phyloP scores from a whole-genome alignment of 148 eudicot species.

The Nyssa sinensis region DNA sequence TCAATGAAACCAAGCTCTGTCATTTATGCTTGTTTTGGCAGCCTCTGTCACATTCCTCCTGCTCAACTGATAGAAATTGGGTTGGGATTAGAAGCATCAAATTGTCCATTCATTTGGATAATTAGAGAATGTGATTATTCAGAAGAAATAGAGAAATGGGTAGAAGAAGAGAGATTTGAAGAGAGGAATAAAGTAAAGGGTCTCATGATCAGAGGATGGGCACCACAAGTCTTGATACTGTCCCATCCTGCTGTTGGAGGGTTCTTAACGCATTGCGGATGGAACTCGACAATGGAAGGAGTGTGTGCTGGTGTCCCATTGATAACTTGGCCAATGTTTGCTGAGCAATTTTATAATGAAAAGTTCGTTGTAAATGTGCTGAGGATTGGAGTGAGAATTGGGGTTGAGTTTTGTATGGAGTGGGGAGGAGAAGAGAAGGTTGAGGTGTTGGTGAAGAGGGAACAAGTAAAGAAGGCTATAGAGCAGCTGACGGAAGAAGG shows the following conservation, averaged over 20 bases:
- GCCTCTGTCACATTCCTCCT: conserved; percentile 18
- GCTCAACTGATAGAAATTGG: conserved; percentile 27
- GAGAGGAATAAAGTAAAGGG: conserved; percentile 23
- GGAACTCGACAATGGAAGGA: conserved; percentile 38
- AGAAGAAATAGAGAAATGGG: conserved; percentile 18
- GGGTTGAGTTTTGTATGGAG: conserved; percentile 21
- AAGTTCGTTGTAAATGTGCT: conserved; percentile 30
- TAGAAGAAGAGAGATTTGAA: conserved; percentile 22
- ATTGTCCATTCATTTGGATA: conserved; percentile 27
- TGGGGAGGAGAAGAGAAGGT: conserved; percentile 27
- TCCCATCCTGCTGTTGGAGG: conserved; percentile 35
- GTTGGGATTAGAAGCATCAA: conserved; percentile 27
- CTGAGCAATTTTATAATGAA: conserved; percentile 45
- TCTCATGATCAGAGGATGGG: conserved; percentile 35
- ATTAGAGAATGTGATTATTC: conserved; percentile 13
- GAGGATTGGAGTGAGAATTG: conserved; percentile 30
- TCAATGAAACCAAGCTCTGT: conserved; percentile 23
- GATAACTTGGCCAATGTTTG: conserved; percentile 41
- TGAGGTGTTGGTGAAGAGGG: conserved; percentile 16
- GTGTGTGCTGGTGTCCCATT: conserved; percentile 29
- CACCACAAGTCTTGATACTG: conserved; percentile 36
- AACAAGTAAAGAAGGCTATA: conserved; percentile 25
- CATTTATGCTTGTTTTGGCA: conserved; percentile 36
- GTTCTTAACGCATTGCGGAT: conserved; percentile 38
- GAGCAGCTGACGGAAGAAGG: conserved; percentile 32